Conservation (phyloP, 2,329 filamentous ascomycete genomes). For the Aureobasidium leucospermi region DNA sequence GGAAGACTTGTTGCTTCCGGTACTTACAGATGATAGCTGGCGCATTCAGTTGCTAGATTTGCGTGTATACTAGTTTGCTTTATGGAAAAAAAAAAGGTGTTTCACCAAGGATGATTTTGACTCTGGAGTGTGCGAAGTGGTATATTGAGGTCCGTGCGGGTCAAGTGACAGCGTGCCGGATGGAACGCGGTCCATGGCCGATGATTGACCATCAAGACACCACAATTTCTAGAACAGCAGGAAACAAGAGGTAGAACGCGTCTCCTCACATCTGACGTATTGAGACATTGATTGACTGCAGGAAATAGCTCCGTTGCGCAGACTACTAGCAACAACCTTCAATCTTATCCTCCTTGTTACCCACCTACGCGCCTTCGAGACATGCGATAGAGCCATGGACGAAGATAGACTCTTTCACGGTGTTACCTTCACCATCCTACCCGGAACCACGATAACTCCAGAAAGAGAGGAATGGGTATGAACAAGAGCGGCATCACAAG, state of each 20-base stretch:
- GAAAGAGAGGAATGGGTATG: constrained; percentile 18
- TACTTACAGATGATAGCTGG: too few species aligned
- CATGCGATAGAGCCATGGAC: not conserved
- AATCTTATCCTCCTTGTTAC: not conserved
- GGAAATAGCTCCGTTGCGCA: not conserved
- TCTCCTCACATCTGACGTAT: not conserved
- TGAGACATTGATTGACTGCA: not conserved
- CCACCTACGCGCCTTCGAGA: not conserved
- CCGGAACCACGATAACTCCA: constrained; percentile 29
- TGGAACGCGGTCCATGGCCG: not conserved
- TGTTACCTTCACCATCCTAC: constrained; percentile 37
- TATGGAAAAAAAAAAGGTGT: too few species aligned
- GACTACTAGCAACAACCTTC: not conserved
- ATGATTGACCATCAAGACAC: not conserved
- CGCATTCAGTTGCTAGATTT: too few species aligned
- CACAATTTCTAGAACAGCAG: not conserved
- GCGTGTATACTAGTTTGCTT: too few species aligned
- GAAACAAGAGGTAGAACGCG: not conserved
- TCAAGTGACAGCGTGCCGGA: constrained; percentile 3
- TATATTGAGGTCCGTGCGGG: not conserved
- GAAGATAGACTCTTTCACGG: constrained; percentile 29
- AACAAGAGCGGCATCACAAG: not conserved
- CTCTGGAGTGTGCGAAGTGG: not conserved
- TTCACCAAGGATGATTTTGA: not conserved
- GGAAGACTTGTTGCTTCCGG: too few species aligned